Evolutionary conservation across 2,329 filamentous ascomycete species (phyloP), one percentile per base, ranked within the genome.

Genomic region (Teratosphaeria pseudoeucalypti): DNA sequence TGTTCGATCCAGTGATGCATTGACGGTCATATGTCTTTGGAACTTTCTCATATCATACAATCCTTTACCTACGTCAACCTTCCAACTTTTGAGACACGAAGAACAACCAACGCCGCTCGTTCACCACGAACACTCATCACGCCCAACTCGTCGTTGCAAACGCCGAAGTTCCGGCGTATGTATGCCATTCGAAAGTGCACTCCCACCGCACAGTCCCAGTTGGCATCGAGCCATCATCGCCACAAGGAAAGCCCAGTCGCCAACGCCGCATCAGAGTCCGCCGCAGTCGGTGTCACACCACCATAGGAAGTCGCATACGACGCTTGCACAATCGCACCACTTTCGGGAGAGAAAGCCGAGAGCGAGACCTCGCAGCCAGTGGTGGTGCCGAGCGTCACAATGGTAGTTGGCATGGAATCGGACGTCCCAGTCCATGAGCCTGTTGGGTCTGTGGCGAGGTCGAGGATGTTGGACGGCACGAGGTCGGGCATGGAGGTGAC

Each of bases 131-230:
- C 26, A 12, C 16, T 6, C 59, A 23, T 56, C 52, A 60, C 2
- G 56, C 32, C 59, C 59, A 60, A 26, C 34, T 59, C 19, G 60
- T 59, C 26, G 60, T 61, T 14, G 60, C 60, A 10, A n/a, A 49
- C 10, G 47, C 43, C 14, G 27, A 54, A 12, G 54, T 23, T 26
- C 60, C 60, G 43, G 57, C 60, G 26, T 39, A 61, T n/a, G 54
- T 57, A n/a, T 37, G 37, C 9, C 54, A 39, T 14, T 47, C 57
- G 3, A 57, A 49, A 5, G 57, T 61, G 34, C 60, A 61, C 7
- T 16, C 57, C 60, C 60, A 61, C 10, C n/a, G 27, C 12, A 34
- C 55, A 26, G 57, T 32, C 32, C 60, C 60, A 11, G 56, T 59
- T 16, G 60, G 60, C 54, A 61, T 57, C 6, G 54, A 56, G 2